These are phyloP conservation scores for Pleurotus tuber-regium DNA, from an alignment of 768 basidiomycete genomes.

Conservation along the genomic window DNA sequence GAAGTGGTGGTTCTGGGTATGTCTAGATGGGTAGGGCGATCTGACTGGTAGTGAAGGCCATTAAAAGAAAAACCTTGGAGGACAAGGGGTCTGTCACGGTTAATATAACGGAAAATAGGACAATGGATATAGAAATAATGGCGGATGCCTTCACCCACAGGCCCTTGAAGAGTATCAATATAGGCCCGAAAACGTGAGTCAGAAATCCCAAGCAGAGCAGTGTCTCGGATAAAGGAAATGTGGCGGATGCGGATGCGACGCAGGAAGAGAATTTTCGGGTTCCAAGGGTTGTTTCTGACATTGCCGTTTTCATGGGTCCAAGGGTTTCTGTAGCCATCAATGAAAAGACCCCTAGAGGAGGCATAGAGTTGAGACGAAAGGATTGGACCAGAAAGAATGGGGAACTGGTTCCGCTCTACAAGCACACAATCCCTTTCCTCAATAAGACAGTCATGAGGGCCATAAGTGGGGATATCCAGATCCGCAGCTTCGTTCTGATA, in stretches of 20 bases:
- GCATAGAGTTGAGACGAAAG: no score
- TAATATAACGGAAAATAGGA: not conserved
- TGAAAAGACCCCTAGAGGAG: no score
- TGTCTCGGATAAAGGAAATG: not conserved
- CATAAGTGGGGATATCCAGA: no score
- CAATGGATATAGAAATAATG: constrained; percentile 9
- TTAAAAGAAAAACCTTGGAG: constrained; percentile 6
- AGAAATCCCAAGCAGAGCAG: no score
- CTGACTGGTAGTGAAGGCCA: not conserved
- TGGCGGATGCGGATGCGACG: not conserved
- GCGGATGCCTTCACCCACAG: not conserved
- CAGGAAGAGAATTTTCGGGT: not conserved
- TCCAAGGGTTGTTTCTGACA: not conserved
- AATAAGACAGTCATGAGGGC: no score
- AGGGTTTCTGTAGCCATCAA: not conserved
- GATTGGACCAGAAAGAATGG: no score
- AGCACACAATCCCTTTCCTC: no score
- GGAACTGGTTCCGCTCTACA: no score
- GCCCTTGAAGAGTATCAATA: not conserved
- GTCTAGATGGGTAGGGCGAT: not conserved
- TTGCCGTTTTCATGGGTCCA: not conserved
- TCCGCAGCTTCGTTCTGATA: no score
- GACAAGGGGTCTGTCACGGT: not conserved
- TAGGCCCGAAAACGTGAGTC: not conserved
- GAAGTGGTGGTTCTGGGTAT: not conserved